Evolutionary conservation across 2,329 filamentous ascomycete genomes (phyloP), one percentile per base, ranked within the genome.

Genomic region (Cercospora beticola): DNA sequence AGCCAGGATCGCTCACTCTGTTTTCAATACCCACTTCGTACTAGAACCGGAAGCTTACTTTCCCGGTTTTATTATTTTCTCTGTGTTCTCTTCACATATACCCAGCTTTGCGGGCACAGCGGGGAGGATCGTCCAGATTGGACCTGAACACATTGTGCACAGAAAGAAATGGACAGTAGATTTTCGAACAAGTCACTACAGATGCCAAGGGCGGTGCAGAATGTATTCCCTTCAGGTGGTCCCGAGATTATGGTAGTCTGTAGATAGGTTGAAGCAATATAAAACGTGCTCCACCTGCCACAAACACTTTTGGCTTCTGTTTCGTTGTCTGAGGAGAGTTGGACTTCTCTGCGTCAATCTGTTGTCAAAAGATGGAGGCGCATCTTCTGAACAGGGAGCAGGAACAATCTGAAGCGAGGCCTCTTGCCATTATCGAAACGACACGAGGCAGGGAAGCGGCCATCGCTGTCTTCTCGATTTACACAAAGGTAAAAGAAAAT

Each of bases 21-120:
- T 14, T 52, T 52, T 23, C 46, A 21, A 26, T 52, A 52, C 46
- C 46, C 46, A 23, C 21, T 52, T 23, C 46, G 18, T 14, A 52
- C 46, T 21, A 52, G 21, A 26, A 5, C 18, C 46, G 46, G 21
- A 52, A 26, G 46, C 21, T 2, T 26, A 23, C 46, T 52, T 52
- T 7, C 10, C 12, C 21, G 46, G 21, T 14, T 5, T n/a, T n/a
- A n/a, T 23, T 23, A 23, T 23, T 14, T 52, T 10, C 46, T 23
- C 10, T 14, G 18, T 14, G 5, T 52, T 52, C 46, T 5, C 6
- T 23, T 52, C 46, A 52, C 21, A 7, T 23, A 52, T 28, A 21
- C 14, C 26, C n/a, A 40, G 57, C 57, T 60, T 60, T 60, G 57
- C 57, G 57, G 57, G 57, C 57, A 40, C 30, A 14, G 57, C n/a